These are phyloP conservation scores for Trichoderma parareesei DNA, from an alignment of 495 filamentous ascomycete species.

Conservation along the genomic window DNA sequence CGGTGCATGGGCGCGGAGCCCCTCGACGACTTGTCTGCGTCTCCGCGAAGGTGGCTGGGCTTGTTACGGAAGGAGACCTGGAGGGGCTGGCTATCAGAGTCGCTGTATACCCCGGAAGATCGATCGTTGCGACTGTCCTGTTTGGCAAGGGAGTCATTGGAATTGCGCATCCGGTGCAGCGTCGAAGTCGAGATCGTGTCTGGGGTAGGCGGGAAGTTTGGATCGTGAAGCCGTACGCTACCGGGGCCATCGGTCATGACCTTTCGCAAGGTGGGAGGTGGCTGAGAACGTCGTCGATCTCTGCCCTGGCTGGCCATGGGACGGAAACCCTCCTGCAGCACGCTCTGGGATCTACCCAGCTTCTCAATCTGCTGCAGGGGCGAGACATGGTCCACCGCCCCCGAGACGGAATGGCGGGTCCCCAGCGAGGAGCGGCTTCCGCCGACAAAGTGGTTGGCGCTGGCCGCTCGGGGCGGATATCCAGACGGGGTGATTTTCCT, in stretches of 20 bases:
- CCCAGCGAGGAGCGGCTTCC: conserved; percentile 10
- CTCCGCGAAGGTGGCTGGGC: conserved; percentile 21
- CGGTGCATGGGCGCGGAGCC: conserved; percentile 1
- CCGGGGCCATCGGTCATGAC: conserved; percentile 31
- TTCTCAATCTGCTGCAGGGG: conserved; percentile 36
- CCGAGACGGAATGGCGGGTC: conserved; percentile 34
- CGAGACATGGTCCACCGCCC: conserved; percentile 29
- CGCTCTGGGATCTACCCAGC: conserved; percentile 19
- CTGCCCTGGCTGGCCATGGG: conserved; percentile 17
- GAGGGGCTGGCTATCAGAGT: not conserved
- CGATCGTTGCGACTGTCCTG: not conserved
- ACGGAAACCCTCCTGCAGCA: conserved; percentile 19
- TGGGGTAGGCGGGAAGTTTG: conserved; percentile 43
- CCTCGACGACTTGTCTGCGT: conserved; percentile 15
- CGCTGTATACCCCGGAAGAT: not conserved
- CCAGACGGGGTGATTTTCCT: conserved; percentile 9
- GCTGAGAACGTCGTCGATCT: conserved; percentile 20
- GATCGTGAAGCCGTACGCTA: conserved; percentile 20
- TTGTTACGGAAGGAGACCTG: conserved; percentile 18
- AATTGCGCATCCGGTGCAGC: conserved; percentile 31
- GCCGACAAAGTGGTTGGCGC: conserved; percentile 11
- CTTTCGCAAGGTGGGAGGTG: conserved; percentile 22
- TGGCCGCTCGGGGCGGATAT: conserved; percentile 13
- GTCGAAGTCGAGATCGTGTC: conserved; percentile 47
- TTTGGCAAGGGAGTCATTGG: conserved; percentile 25